A percentile compares a stretch with the other conserved stretches of the same genome.
phyloP scores from a whole-genome alignment of 2,329 filamentous ascomycete genomes.

The Gremmenia infestans region DNA sequence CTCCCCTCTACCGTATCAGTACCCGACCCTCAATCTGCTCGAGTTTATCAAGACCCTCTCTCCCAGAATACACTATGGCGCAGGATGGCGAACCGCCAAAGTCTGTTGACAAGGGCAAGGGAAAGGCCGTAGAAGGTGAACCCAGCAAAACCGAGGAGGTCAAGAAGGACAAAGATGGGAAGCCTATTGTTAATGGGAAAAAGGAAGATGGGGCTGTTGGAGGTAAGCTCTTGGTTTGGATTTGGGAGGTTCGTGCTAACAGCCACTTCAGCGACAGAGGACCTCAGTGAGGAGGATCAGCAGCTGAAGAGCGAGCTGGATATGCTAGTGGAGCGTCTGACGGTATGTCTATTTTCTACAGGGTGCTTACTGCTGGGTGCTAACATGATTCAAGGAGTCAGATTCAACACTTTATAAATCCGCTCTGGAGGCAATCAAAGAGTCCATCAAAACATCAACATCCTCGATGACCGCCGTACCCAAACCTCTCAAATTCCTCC shows the following conservation, averaged over 20 bases:
- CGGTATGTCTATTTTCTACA: conserved; percentile 47
- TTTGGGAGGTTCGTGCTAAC: conserved; percentile 31
- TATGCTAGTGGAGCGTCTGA: conserved; percentile 93
- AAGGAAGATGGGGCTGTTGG: conserved; percentile 57
- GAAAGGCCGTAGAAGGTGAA: conserved; percentile 69
- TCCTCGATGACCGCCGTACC: conserved; percentile 99
- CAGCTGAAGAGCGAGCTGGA: conserved; percentile 97
- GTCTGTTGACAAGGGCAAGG: conserved; percentile 91
- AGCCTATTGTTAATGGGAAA: conserved; percentile 66
- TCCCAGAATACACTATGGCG: conserved; percentile 62
- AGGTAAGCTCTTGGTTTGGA: conserved; percentile 29
- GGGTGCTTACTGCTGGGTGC: conserved; percentile 7
- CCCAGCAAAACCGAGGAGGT: conserved; percentile 55
- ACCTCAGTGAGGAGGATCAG: conserved; percentile 96
- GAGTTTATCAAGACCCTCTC: conserved; percentile 5
- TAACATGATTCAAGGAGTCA: conserved; percentile 59
- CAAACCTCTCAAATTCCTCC: conserved; percentile 95
- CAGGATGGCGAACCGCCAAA: conserved; percentile 86
- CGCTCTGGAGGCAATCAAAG: conserved; percentile 93
- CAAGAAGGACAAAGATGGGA: conserved; percentile 65
- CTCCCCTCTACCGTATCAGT: neutral
- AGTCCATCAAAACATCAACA: conserved; percentile 97
- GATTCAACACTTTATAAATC: conserved; percentile 86
- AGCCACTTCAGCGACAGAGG: conserved; percentile 54
- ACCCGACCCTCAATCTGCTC: neutral